Evolutionary conservation across 257 asterid species (phyloP), one percentile per base, ranked within the genome.

Genomic region (Verbascum thapsus): DNA sequence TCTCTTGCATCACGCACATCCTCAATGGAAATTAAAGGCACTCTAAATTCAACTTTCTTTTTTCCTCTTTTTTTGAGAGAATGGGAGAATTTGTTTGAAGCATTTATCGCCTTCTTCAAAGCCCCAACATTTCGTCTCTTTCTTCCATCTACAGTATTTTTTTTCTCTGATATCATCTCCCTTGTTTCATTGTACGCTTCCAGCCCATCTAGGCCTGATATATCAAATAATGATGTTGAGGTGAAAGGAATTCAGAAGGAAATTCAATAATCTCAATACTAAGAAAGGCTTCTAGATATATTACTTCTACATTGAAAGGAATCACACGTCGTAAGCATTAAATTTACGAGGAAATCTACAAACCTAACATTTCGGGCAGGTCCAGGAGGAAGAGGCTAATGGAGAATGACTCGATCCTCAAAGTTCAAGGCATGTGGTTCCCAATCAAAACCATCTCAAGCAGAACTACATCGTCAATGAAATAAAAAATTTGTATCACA

Each of bases 51-150:
- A 67, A 89, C 87, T 78, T 89, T 92, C 78, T 85, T 82, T 71
- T 88, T 92, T 72, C 98, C 96, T 72, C 96, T 78, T 74, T 79
- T 88, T 74, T 81, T 92, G 52, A 92, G 81, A 55, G 98, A 84
- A 70, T 89, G 96, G 4, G 96, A 81, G 60, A 92, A 79, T 85
- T 83, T 92, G 81, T 78, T 92, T 41, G 98, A 92, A 49, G 98
- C 98, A 77, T 71, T 66, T 73, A 92, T 53, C 58, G 98, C 98
- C 77, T 80, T 92, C 86, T 78, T 88, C 53, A 92, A 72, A 72
- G 69, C 75, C 23, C 95, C 95, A 15, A 92, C 89, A 78, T 72
- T 87, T 15, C 88, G 85, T 57, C 89, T 82, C 72, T 94, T 78
- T 52, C 89, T 79, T 70, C 88, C 96, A 62, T 92, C 96, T 72